Evolutionary conservation across 192 early-diverging fungal genomes (phyloP), one percentile per base, ranked within the genome.

Genomic region (Chytriomyces sp.): DNA sequence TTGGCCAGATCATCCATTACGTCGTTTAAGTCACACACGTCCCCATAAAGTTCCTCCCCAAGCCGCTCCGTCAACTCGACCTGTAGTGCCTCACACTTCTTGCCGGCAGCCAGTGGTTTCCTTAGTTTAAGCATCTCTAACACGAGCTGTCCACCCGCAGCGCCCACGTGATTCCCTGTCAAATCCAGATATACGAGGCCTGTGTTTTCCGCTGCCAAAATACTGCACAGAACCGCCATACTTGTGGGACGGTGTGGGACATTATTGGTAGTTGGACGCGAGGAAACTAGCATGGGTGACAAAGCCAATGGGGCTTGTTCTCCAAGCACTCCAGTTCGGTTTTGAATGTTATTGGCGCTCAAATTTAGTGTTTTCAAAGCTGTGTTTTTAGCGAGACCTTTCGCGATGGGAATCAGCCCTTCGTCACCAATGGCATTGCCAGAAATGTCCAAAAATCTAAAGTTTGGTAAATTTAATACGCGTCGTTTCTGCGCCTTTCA

Each of bases 11-110:
- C 77, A 25, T 36, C 64, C 80, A 82, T 82, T 14, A 75, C 74
- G 26, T 77, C 77, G 55, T 82, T 82, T 39, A 79, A 30, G 22
- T 79, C 80, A 74, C 73, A 77, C 14, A 82, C 73, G 22, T 59
- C 59, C 22, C 76, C 77, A 73, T 76, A 82, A 25, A 79, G n/a
- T 7, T 79, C 77, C 44, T 77, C 75, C 40, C 78, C 65, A 75
- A 79, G 77, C 28, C 80, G 74, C 55, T 82, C 80, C 5, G 70
- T 67, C 3, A 80, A 38, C 26, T 63, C 65, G 5, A 77, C 75
- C 60, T 77, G 37, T 39, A 82, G 54, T 14, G 58, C 44, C 39
- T 76, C 80, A 22, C 53, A 68, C 38, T 64, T 70, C 63, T 79
- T 79, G 6, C 39, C 71, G 12, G 54, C 19, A 25, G 59, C 53